Percentiles rank a stretch among this genome's conserved stretches.
Conservation (phyloP, 2,329 filamentous ascomycete genomes). For the Ophiostoma australiae region DNA sequence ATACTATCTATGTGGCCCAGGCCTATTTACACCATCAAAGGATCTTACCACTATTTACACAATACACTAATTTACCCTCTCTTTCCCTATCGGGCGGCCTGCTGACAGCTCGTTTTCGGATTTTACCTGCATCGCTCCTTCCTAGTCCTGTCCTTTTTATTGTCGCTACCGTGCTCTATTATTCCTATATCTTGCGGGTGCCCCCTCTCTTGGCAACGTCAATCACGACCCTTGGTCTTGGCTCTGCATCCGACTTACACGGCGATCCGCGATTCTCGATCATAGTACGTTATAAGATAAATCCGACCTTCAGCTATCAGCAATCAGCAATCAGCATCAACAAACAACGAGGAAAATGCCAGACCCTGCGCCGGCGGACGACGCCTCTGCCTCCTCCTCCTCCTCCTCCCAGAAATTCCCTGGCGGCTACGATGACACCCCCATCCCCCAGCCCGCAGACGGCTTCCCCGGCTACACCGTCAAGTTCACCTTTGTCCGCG, state of each 20-base stretch:
- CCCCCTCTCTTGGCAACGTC: slow-evolving; percentile 10
- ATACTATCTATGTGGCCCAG: no score
- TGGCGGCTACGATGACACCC: slow-evolving; percentile 47
- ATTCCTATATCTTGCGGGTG: slow-evolving; percentile 1
- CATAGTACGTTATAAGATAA: background rate
- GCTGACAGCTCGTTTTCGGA: slow-evolving; percentile 8
- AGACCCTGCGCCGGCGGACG: background rate
- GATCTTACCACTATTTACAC: background rate
- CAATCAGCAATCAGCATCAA: background rate
- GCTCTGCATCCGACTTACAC: background rate
- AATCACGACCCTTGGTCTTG: slow-evolving; percentile 9
- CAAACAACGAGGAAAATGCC: background rate
- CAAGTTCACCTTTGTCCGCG: slow-evolving; percentile 77
- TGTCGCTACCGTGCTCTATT: background rate
- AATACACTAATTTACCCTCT: background rate
- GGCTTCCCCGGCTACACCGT: slow-evolving; percentile 72
- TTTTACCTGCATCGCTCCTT: background rate
- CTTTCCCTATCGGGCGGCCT: background rate
- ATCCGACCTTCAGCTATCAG: background rate
- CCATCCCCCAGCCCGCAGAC: slow-evolving; percentile 56
- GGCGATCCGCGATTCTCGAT: background rate
- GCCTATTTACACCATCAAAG: background rate
- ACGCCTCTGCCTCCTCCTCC: background rate
- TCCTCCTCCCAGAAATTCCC: slow-evolving; percentile 18
- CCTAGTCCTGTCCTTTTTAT: background rate